Evolutionary conservation across 768 basidiomycete genomes (phyloP).

Genomic region (Russula sp.): DNA sequence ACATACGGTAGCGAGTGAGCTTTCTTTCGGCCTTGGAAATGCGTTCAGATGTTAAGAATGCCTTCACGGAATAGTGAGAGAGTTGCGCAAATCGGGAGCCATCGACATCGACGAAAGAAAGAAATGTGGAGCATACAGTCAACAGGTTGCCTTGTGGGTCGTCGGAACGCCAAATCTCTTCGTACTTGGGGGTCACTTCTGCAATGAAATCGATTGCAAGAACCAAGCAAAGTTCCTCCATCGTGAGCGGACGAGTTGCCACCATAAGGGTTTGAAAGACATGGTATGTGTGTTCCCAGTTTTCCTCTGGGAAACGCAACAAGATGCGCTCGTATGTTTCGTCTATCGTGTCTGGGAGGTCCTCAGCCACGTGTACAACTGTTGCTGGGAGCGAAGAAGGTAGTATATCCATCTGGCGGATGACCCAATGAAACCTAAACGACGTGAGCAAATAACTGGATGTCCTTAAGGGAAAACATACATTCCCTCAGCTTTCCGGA

Average conservation of each 20-base stretch:
- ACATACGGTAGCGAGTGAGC: constrained; percentile 1
- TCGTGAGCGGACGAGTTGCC: constrained; percentile 6
- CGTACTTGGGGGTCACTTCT: constrained; percentile 6
- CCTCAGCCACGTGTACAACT: not conserved
- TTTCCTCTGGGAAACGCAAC: constrained; percentile 7
- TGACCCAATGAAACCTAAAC: constrained; percentile 4
- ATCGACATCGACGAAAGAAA: constrained; percentile 7
- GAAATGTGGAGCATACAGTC: not conserved
- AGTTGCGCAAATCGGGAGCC: constrained; percentile 4
- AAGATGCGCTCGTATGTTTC: constrained; percentile 6
- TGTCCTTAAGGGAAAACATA: not conserved
- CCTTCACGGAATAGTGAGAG: constrained; percentile 6
- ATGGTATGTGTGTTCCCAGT: constrained; percentile 11
- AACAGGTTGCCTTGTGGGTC: constrained; percentile 2
- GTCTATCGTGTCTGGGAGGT: not conserved
- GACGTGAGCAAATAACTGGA: not conserved
- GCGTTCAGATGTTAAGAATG: constrained; percentile 8
- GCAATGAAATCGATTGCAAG: constrained; percentile 11
- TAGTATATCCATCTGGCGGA: not conserved
- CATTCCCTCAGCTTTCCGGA: constrained; percentile 8
- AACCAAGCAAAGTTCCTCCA: constrained; percentile 8
- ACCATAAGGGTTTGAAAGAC: constrained; percentile 4
- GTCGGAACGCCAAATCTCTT: constrained; percentile 6
- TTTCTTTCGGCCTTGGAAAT: not conserved
- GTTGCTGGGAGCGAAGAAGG: constrained; percentile 5